Evolutionary conservation across 495 filamentous ascomycete genomes (phyloP).

Genomic region (Tuber umbilicatum): DNA sequence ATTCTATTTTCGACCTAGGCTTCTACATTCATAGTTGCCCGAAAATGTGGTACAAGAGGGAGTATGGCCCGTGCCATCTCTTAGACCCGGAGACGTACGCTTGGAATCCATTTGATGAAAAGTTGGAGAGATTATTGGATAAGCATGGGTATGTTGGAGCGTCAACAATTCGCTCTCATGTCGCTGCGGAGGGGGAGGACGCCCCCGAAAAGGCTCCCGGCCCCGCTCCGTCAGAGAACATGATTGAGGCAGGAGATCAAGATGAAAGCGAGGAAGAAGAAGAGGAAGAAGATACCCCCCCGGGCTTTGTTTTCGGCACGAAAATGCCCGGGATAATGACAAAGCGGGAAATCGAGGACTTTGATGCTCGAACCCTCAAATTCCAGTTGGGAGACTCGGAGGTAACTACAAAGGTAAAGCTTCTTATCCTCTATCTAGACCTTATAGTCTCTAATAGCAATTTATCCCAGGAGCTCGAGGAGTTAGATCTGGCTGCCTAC

Average conservation of each 20-base stretch:
- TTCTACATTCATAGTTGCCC: conserved; percentile 66
- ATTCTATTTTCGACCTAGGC: conserved; percentile 45
- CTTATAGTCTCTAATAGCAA: background rate
- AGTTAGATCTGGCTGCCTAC: background rate
- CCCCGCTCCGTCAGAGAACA: background rate
- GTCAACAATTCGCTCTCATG: conserved; percentile 21
- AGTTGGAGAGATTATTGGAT: conserved; percentile 59
- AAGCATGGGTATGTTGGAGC: conserved; percentile 51
- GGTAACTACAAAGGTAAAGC: conserved; percentile 28
- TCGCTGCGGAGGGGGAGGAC: conserved; percentile 12
- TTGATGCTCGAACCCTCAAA: conserved; percentile 57
- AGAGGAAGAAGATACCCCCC: conserved; percentile 46
- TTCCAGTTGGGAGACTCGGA: conserved; percentile 41
- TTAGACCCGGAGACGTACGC: conserved; percentile 68
- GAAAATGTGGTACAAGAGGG: conserved; percentile 87
- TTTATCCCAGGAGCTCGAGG: background rate
- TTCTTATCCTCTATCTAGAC: background rate
- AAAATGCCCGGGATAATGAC: conserved; percentile 75
- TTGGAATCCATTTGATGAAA: conserved; percentile 69
- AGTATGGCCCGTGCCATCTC: conserved; percentile 75
- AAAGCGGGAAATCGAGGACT: conserved; percentile 52
- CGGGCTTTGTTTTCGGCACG: conserved; percentile 57
- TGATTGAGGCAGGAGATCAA: background rate
- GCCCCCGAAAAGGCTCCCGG: conserved; percentile 14
- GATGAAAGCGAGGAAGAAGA: conserved; percentile 31